Base-by-base conservation (phyloP, 1,284 basidiomycete species). In the Marasmius oreades region DNA sequence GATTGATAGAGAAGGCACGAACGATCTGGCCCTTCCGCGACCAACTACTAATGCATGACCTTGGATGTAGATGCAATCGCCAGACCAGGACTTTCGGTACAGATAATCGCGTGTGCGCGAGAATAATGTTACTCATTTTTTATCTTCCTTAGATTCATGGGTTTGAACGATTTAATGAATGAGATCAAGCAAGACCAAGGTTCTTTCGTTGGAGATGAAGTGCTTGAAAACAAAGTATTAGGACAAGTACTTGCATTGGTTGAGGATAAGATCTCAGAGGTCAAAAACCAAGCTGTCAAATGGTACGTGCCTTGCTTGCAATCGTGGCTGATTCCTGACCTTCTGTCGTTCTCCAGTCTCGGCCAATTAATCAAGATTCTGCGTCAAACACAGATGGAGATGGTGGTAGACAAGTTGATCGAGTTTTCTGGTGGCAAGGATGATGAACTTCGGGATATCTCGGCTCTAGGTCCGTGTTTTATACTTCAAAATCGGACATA, bases 281-380 rank as follows among this genome's bases (percentile, higher is more conserved):
- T 99, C 62, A 98, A 98, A 79, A 98, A 98, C 69, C 90, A 95
- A 68, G 93, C 94, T 1, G 95, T 97, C 14, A 93, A 94, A 75
- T 95, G 93, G 95, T 93, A 64, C 57, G 81, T 63, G 16, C 51
- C 48, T 43, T n/a, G n/a, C n/a, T 20, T 23, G 10, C 34, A 46
- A 22, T 45, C 51, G 20, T 44, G 2, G 31, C 11, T 31, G 44
- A 46, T 18, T 43, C n/a, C 37, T 57, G 11, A 37, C n/a, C 46
- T 50, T 18, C 20, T 18, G 24, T 36, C 53, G 56, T 14, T 61
- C 31, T 61, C 45, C 62, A 94, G 92, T 64, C 77, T 96, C 34
- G 92, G 92, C 26, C 86, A 90, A 62, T 78, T 96, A 63, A 88
- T 95, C 73, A 92, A 92, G 73, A 91, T 92, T 64, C 84, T 95